phyloP scores from a whole-genome alignment of 805 yeast species.

The Saturnispora silvae region DNA sequence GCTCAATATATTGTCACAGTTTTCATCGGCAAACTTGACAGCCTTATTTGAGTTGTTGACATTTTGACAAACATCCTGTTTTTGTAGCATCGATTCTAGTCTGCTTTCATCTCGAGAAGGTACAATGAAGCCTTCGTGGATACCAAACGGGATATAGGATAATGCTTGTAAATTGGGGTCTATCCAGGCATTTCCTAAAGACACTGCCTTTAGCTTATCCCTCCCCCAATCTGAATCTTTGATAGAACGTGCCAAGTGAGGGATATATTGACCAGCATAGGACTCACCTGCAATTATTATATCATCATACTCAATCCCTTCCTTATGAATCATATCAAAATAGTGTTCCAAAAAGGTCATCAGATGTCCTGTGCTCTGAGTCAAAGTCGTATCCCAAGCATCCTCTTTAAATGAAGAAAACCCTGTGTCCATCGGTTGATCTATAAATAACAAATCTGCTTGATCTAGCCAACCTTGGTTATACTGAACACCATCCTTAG shows the following conservation, averaged over 20 bases:
- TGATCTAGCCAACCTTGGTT: conserved; percentile 78
- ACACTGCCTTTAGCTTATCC: conserved; percentile 47
- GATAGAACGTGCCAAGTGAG: conserved; percentile 66
- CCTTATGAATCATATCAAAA: conserved; percentile 65
- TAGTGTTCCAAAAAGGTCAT: conserved; percentile 55
- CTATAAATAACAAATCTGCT: conserved; percentile 75
- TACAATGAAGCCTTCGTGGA: conserved; percentile 46
- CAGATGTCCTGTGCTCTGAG: conserved; percentile 52
- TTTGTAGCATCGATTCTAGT: conserved; percentile 32
- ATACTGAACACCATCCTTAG: conserved; percentile 30
- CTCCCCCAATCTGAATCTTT: conserved; percentile 31
- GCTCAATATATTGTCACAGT: conserved; percentile 34
- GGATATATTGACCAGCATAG: conserved; percentile 94
- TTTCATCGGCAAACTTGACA: conserved; percentile 18
- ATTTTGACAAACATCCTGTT: conserved; percentile 54
- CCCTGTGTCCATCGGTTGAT: conserved; percentile 94
- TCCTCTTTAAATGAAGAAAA: conserved; percentile 47
- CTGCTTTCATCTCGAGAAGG: conserved; percentile 13
- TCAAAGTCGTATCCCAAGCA: conserved; percentile 43
- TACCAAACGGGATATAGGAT: conserved; percentile 63
- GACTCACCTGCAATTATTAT: conserved; percentile 87
- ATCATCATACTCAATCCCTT: conserved; percentile 37
- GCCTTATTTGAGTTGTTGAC: conserved; percentile 26
- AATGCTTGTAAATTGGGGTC: conserved; percentile 80
- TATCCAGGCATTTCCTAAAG: conserved; percentile 93